These are phyloP conservation scores for Blattamonas nauphoetae DNA, from an alignment of 78 protist species.

Conservation along the genomic window DNA sequence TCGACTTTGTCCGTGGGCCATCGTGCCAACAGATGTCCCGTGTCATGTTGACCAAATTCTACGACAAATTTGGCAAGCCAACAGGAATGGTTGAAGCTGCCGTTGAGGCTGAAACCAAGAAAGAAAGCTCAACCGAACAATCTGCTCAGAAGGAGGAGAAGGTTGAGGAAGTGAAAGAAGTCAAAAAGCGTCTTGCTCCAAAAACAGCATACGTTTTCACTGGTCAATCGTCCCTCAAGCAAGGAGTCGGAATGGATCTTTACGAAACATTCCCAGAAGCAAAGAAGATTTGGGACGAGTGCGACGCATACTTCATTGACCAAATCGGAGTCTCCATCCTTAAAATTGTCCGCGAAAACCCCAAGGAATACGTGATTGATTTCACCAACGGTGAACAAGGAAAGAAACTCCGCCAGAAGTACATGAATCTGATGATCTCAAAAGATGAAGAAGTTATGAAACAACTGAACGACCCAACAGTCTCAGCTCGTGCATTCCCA, in stretches of 20 bases:
- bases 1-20: slow-evolving; percentile 11
- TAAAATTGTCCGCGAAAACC: slow-evolving; percentile 49
- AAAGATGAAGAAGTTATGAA: background rate
- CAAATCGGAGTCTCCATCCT: slow-evolving; percentile 47
- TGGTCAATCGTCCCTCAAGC: slow-evolving; percentile 47
- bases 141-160: background rate
- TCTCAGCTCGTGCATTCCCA: slow-evolving; percentile 5
- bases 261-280: slow-evolving; percentile 30
- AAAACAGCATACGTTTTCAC: background rate
- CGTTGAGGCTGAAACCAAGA: background rate
- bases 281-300: slow-evolving; percentile 44
- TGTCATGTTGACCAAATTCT: background rate
- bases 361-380: slow-evolving; percentile 37
- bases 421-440: background rate
- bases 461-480: background rate
- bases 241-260: slow-evolving; percentile 63
- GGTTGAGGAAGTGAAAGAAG: background rate
- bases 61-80: background rate
- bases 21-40: background rate
- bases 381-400: slow-evolving; percentile 50
- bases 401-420: slow-evolving; percentile 37
- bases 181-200: background rate
- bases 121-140: background rate
- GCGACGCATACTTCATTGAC: slow-evolving; percentile 32
- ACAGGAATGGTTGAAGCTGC: background rate